Base-by-base conservation (phyloP, 768 basidiomycete species). In the Phanerochaete sordida region DNA sequence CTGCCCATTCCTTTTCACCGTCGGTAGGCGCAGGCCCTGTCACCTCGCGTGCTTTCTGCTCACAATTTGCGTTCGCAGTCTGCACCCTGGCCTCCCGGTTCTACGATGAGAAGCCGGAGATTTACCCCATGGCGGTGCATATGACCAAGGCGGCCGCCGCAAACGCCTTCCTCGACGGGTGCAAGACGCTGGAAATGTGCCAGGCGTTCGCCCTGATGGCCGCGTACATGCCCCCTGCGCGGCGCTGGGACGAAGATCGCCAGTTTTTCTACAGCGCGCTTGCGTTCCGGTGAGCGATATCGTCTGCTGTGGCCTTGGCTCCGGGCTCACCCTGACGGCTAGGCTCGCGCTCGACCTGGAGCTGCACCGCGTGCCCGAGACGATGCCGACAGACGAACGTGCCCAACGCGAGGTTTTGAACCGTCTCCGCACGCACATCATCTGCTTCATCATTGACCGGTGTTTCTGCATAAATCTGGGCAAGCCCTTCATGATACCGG, bases 381-480 rank as follows among this genome's bases (percentile, higher is more conserved):
- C 73, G 7, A 69, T 72, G 24, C 74, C 77, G 47, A 65, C 73
- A 0, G 76, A 80, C 51, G 81, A 82, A 66, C 82, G 82, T n/a
- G 76, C 78, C 50, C 83, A 84, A 64, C 79, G 86, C 30, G 88
- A 90, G 76, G 77, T 79, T 24, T 75, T 87, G 39, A 91, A 93
- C 66, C 79, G 88, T 43, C 84, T 83, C 27, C 77, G 91, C 60
- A 87, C 85, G 26, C 91, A 89, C 88, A 75, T 91, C 57, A 84
- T 85, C 67, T 90, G 87, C 69, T 89, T 84, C 69, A 85, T 87
- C 63, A 81, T 88, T 57, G 91, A 93, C 67, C 84, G 85, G 6
- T 88, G 87, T 33, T 80, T 87, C 65, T 84, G 87, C n/a, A 84
- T 85, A 47, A 84, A 91, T 68, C 86, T 87, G 66, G 90, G 89